These are phyloP conservation scores for Melastoma candidum DNA, from an alignment of 441 rosid genomes.

Conservation along the genomic window DNA sequence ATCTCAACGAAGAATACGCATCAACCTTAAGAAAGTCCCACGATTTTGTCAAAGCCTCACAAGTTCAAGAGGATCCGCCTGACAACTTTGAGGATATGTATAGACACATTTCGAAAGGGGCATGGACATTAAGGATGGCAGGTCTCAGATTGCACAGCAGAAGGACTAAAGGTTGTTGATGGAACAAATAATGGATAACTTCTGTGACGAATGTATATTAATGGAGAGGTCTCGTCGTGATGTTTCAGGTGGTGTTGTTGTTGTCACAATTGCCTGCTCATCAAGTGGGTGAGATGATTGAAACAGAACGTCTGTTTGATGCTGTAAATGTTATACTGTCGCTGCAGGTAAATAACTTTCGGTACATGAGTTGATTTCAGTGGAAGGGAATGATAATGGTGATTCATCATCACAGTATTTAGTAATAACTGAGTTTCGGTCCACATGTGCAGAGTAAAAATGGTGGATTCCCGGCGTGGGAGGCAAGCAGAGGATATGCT, in stretches of 20 bases:
- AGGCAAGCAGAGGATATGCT: slow-evolving; percentile 39
- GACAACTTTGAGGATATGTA: slow-evolving; percentile 47
- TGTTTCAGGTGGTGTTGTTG: slow-evolving; percentile 20
- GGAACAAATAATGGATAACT: not conserved
- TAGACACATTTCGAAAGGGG: slow-evolving; percentile 44
- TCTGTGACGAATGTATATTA: too few species aligned
- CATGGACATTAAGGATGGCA: slow-evolving; percentile 69
- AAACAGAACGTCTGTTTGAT: slow-evolving; percentile 19
- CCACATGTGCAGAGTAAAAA: too few species aligned
- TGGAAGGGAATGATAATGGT: too few species aligned
- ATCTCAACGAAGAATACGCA: slow-evolving; percentile 25
- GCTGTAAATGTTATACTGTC: slow-evolving; percentile 36
- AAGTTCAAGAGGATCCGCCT: slow-evolving; percentile 50
- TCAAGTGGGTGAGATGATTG: slow-evolving; percentile 28
- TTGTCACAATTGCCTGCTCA: slow-evolving; percentile 25
- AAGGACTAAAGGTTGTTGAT: slow-evolving; percentile 45
- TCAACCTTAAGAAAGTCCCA: slow-evolving; percentile 39
- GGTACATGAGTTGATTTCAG: too few species aligned
- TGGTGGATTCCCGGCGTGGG: slow-evolving; percentile 56
- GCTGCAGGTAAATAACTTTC: slow-evolving; percentile 20
- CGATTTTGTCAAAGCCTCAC: slow-evolving; percentile 41
- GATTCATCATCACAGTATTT: too few species aligned
- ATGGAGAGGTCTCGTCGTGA: too few species aligned
- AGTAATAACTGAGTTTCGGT: too few species aligned
- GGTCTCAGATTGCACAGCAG: slow-evolving; percentile 56